Base-by-base conservation (phyloP, 108 stramenopile genomes). In the Stephanodiscus triporus region DNA sequence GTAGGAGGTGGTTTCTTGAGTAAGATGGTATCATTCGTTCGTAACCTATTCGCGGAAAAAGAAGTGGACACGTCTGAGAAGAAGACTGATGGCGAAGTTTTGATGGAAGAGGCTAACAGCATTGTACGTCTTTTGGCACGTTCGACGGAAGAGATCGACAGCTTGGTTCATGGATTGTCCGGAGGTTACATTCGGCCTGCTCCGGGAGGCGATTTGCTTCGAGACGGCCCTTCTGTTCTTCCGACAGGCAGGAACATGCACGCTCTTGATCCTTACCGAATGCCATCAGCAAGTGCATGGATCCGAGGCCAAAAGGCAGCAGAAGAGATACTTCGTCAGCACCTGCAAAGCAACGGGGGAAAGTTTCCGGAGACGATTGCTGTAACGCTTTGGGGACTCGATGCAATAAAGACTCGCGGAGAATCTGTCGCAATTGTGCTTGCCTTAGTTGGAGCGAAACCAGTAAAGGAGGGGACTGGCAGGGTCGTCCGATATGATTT, bases 391-490 rank as follows among this genome's bases (percentile, higher is more conserved):
- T 82, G 82, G 75, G 74, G 94, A 16, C 87, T 95, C 24, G 94
- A 95, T 63, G 73, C 92, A 9, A 95, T 92, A 63, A 95, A 95
- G 77, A 92, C 94, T 16, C 60, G 85, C 55, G 83, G 94, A 4
- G 94, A 95, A 81, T 89, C 90, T 9, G 85, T 95, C 9, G 94
- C 94, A 9, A 95, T 95, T 27, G 91, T 91, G 7, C 76, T 95
- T 26, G 76, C 89, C n/a, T 57, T 95, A 14, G 87, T 95, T 7
- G 94, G 94, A 8, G 94, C 94, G 10, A 54, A 84, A 51, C 91
- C 92, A 9, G 87, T 93, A 8, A 91, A 91, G 55, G 89, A 91
- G 75, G 89, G 72, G 24, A 93, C 92, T 32, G 91, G 90, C 3
- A 68, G 90, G 23, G 81, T 88, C 0, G 93, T 92, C 24, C 72